Evolutionary conservation across 306 rosid genomes (phyloP).

Genomic region (Hippophae tibetana): DNA sequence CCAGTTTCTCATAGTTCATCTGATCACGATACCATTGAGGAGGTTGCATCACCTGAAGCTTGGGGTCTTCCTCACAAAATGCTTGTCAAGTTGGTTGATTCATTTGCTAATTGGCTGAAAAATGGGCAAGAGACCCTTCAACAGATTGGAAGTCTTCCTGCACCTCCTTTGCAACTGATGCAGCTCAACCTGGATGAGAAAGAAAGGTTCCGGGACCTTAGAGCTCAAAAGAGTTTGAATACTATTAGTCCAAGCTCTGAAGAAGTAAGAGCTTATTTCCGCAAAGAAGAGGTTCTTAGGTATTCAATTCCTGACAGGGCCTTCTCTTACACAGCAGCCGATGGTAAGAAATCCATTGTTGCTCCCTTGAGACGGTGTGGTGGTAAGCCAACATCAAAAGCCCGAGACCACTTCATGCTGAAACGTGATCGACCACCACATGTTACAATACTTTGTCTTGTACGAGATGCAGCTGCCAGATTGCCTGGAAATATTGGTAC

Average conservation of each 20-base stretch:
- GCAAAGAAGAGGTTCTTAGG: constrained; percentile 56
- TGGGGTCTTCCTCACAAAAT: constrained; percentile 57
- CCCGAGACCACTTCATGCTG: constrained; percentile 55
- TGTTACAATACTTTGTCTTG: constrained; percentile 52
- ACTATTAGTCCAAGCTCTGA: constrained; percentile 51
- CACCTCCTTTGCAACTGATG: constrained; percentile 51
- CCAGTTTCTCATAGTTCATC: constrained; percentile 26
- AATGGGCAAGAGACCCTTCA: constrained; percentile 48
- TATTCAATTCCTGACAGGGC: constrained; percentile 59
- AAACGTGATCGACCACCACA: constrained; percentile 51
- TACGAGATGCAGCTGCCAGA: constrained; percentile 71
- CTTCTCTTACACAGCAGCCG: constrained; percentile 57
- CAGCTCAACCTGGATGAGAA: constrained; percentile 45
- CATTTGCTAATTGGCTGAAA: constrained; percentile 55
- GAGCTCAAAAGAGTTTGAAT: constrained; percentile 42
- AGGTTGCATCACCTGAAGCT: constrained; percentile 43
- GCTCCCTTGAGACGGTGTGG: constrained; percentile 55
- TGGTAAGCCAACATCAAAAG: constrained; percentile 51
- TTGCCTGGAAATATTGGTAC: constrained; percentile 72
- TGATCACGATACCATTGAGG: constrained; percentile 31
- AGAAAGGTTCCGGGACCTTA: constrained; percentile 44
- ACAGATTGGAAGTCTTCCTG: constrained; percentile 55
- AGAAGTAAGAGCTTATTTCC: constrained; percentile 52
- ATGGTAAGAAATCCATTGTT: constrained; percentile 58
- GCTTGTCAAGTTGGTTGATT: constrained; percentile 60